phyloP scores from a whole-genome alignment of 805 yeast species.

The Nakazawaea molendinolei region DNA sequence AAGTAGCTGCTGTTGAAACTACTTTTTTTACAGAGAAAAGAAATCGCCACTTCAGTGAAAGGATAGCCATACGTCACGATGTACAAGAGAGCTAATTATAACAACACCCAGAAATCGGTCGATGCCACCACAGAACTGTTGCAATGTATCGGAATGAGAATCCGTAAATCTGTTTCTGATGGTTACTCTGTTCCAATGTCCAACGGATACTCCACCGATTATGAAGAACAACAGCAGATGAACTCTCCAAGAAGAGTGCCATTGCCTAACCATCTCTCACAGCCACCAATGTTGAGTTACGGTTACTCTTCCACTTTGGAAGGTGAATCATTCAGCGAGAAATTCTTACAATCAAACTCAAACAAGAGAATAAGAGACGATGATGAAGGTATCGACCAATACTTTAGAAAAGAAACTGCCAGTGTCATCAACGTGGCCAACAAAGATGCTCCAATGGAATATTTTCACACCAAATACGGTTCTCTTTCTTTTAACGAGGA shows the following conservation, averaged over 20 bases:
- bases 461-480: slow-evolving; percentile 34
- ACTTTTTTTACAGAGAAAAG: background rate
- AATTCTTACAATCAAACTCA: background rate
- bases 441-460: slow-evolving; percentile 13
- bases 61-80: background rate
- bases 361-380: slow-evolving; percentile 9
- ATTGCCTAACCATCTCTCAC: slow-evolving; percentile 31
- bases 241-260: slow-evolving; percentile 27
- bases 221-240: slow-evolving; percentile 14
- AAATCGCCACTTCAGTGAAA: background rate
- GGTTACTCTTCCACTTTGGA: slow-evolving; percentile 37
- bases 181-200: slow-evolving; percentile 36
- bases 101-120: background rate
- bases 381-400: slow-evolving; percentile 2
- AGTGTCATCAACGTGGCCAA: slow-evolving; percentile 14
- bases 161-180: slow-evolving; percentile 58
- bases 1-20: background rate
- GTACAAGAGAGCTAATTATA: slow-evolving; percentile 8
- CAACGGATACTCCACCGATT: slow-evolving; percentile 12
- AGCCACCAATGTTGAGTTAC: slow-evolving; percentile 39
- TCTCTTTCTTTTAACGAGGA: slow-evolving; percentile 41
- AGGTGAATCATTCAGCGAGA: slow-evolving; percentile 9
- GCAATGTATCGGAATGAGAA: slow-evolving; percentile 62
- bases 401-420: background rate
- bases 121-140: slow-evolving; percentile 32